phyloP scores from a whole-genome alignment of 2,329 filamentous ascomycete species.

The Calonectria pauciramosa region DNA sequence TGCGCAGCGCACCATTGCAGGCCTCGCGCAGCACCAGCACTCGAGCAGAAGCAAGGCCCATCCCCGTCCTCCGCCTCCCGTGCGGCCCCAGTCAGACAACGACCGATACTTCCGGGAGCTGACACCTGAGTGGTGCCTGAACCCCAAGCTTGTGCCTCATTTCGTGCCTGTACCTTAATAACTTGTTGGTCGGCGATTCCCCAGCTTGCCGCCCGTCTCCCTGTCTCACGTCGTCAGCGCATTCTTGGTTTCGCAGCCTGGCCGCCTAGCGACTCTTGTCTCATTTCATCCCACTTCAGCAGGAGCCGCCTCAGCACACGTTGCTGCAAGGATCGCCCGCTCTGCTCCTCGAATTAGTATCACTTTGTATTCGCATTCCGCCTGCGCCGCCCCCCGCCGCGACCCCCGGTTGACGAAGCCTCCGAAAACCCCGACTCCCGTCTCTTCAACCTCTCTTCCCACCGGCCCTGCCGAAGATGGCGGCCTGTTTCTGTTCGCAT shows the following conservation, averaged over 20 bases:
- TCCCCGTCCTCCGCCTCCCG: constrained; percentile 23
- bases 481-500: constrained; percentile 43
- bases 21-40: not conserved
- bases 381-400: constrained; percentile 28
- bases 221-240: constrained; percentile 26
- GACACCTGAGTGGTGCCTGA: constrained; percentile 30
- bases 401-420: constrained; percentile 23
- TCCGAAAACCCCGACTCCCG: constrained; percentile 28
- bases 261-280: constrained; percentile 21
- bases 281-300: constrained; percentile 25
- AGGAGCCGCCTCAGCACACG: constrained; percentile 22
- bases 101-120: constrained; percentile 46
- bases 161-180: constrained; percentile 19
- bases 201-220: constrained; percentile 7
- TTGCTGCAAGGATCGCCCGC: constrained; percentile 26
- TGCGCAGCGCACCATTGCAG: constrained; percentile 13
- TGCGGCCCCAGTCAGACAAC: constrained; percentile 29
- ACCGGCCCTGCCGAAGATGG: constrained; percentile 49
- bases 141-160: constrained; percentile 28
- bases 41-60: not conserved
- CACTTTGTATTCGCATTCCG: constrained; percentile 29
- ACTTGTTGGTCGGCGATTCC: not conserved
- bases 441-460: constrained; percentile 22
- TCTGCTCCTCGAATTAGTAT: constrained; percentile 1
- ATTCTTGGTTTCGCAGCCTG: constrained; percentile 24